Base-by-base conservation (phyloP, 345 rosid genomes). In the Excoecaria cochinchinensis region DNA sequence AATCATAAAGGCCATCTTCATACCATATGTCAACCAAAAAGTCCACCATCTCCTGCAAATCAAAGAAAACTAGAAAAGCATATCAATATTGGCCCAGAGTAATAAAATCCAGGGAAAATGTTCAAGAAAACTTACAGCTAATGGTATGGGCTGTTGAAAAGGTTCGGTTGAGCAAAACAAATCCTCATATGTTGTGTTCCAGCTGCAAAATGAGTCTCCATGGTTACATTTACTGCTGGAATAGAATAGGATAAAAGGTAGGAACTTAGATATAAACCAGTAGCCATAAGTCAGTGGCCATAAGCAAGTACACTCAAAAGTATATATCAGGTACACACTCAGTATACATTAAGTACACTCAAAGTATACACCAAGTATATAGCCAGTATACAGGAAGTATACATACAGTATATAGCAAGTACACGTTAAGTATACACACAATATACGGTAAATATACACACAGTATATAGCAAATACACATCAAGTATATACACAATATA, bases 31-130 rank as follows among this genome's bases (percentile, higher is more conserved):
- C 83, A 42, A 77, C 84, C 48, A 83, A 74, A 61, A 83, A 77
- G 62, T 83, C 85, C 66, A 85, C 86, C 86, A 79, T 83, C 78
- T 83, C 85, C 88, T 83, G 78, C 83, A 83, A 8, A 64, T 74
- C 56, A 57, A 77, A 50, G 60, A 67, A 61, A 63, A 56, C n/a
- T 1, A 11, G 62, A 62, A 14, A 14, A 6, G 8, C 42, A 67
- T 58, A 74, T 70, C 59, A 76, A 58, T 16, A 16, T 47, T 15
- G 8, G 16, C 38, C 59, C 69, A 25, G 21, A 53, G 21, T 47
- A 13, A 3, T 25, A 46, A 21, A 65, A 73, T 0, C 21, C 15
- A 71, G 61, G 56, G 47, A 25, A 57, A 12, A 56, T 63, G 56
- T 57, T 14, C 25, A 16, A 22, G n/a, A 53, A 58, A 67, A 78